Base-by-base conservation (phyloP, 306 rosid species). In the Lathyrus oleraceus region DNA sequence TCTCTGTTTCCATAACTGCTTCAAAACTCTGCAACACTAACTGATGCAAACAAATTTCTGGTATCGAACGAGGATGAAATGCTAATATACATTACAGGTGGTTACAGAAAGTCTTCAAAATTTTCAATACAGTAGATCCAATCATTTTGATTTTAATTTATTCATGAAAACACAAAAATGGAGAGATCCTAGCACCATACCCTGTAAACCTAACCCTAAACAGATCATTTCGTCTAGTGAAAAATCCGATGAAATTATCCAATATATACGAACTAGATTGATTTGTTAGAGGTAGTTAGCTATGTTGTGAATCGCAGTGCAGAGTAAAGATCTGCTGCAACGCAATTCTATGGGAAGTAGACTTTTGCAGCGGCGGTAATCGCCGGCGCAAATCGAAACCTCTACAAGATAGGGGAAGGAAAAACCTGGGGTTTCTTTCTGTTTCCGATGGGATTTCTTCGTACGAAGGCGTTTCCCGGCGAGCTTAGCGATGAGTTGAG, bases 61-160 rank as follows among this genome's bases (percentile, higher is more conserved):
- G 16, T 61, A 8, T 40, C 19, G 28, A 61, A 69, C 20, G 61
- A 62, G 30, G 40, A 69, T 30, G 59, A 32, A 70, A 70, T 2
- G 14, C 47, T 53, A 19, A 35, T 52, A 43, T n/a, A 7, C 11
- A 48, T 16, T 48, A 48, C 21, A 48, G 10, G 17, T 1, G 2
- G 21, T 48, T 15, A 19, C 27, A n/a, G 3, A 47, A 47, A 15
- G 4, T 47, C 10, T 47, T 6, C 5, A n/a, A 45, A 45, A 45
- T 2, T 5, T 47, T 0, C n/a, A 49, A 35, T 10, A 4, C 16
- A 40, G 16, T 16, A 40, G 16, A 25, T 40, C 57, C 25, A 16
- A 23, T 38, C 7, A 27, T 17, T 44, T 7, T 16, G 8, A 48
- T 48, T 48, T 16, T 16, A 49, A 48, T 44, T 44, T 5, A 44